phyloP scores from a whole-genome alignment of 768 basidiomycete species.

The Punctularia strigosozonata region DNA sequence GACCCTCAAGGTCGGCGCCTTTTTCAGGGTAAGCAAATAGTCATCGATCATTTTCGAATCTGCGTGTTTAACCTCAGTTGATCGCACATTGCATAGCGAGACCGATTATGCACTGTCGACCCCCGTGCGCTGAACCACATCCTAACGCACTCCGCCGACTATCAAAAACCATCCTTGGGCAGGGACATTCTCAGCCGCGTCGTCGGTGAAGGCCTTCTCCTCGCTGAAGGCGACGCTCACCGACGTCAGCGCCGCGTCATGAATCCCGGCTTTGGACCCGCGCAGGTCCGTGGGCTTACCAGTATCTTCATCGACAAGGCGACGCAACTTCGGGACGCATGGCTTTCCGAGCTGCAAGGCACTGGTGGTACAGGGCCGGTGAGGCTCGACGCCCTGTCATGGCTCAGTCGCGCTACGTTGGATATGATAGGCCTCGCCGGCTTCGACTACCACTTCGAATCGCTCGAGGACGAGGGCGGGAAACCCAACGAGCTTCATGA shows the following conservation, averaged over 20 bases:
- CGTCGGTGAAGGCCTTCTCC: slow-evolving; percentile 24
- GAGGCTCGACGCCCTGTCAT: background rate
- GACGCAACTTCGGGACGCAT: slow-evolving; percentile 12
- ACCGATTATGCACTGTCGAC: background rate
- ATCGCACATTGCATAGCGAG: too few species aligned
- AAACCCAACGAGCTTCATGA: slow-evolving; percentile 13
- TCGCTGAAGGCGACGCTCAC: slow-evolving; percentile 33
- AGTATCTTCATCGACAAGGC: slow-evolving; percentile 12
- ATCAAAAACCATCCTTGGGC: background rate
- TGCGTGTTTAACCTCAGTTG: too few species aligned
- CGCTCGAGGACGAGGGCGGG: slow-evolving; percentile 6
- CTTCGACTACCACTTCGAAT: background rate
- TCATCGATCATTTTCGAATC: background rate
- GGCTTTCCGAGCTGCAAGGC: slow-evolving; percentile 13
- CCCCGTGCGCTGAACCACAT: background rate
- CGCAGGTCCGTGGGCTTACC: slow-evolving; percentile 13
- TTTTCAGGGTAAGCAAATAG: slow-evolving; percentile 29
- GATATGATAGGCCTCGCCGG: background rate
- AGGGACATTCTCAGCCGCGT: background rate
- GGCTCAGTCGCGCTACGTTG: background rate
- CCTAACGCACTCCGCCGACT: background rate
- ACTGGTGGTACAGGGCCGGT: slow-evolving; percentile 10
- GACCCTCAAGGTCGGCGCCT: slow-evolving; percentile 5
- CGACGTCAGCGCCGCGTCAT: background rate
- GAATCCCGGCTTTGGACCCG: slow-evolving; percentile 17